Evolutionary conservation across 129 eudicot genomes (phyloP).

Genomic region (Erigeron canadensis): DNA sequence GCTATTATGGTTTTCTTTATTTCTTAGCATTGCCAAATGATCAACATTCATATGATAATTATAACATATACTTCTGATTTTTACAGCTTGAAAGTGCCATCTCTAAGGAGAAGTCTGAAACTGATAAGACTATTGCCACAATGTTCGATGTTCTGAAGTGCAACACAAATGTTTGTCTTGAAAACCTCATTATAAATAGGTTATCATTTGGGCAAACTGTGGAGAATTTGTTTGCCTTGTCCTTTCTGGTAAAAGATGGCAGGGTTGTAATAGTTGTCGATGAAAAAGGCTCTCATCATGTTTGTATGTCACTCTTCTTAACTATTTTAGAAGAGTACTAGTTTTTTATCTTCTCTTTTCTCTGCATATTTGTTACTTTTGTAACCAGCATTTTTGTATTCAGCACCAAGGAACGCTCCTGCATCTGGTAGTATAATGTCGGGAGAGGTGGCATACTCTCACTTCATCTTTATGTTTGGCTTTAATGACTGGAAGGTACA

Average conservation of each 20-base stretch:
- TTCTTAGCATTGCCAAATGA: background rate
- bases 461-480: conserved; percentile 59
- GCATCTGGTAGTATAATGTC: conserved; percentile 29
- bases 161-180: conserved; percentile 41
- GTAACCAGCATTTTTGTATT: conserved; percentile 23
- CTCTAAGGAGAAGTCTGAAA: conserved; percentile 34
- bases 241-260: conserved; percentile 65
- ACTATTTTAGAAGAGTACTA: background rate
- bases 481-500: conserved; percentile 73
- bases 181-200: conserved; percentile 44
- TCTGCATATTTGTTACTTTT: background rate
- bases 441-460: conserved; percentile 43
- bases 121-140: conserved; percentile 37
- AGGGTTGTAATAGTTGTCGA: conserved; percentile 45
- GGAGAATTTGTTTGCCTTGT: conserved; percentile 64
- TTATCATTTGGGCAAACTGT: conserved; percentile 63
- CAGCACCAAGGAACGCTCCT: conserved; percentile 71
- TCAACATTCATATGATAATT: background rate
- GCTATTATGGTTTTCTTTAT: background rate
- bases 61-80: background rate
- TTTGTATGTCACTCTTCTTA: conserved; percentile 39
- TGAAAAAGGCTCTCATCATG: conserved; percentile 46
- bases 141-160: conserved; percentile 49
- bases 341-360: background rate
- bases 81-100: conserved; percentile 34